Conservation (phyloP, 768 basidiomycete genomes). For the Mycena venus region DNA sequence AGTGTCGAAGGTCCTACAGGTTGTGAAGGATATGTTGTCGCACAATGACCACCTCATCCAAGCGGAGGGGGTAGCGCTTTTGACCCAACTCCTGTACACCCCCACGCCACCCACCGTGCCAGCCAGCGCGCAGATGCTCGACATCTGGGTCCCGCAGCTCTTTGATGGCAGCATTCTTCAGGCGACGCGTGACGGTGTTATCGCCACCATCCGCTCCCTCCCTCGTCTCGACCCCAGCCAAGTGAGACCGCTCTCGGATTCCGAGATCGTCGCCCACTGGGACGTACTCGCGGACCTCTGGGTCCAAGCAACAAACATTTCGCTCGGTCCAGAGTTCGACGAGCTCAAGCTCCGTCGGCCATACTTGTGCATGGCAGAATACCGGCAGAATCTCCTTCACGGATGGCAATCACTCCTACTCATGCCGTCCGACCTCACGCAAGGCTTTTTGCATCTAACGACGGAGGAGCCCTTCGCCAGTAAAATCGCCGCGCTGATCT, state of each 20-base stretch:
- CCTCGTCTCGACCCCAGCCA: constrained; percentile 35
- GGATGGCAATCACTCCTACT: constrained; percentile 73
- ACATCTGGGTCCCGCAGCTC: constrained; percentile 50
- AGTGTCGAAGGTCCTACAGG: constrained; percentile 50
- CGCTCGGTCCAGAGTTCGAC: constrained; percentile 20
- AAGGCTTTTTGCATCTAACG: constrained; percentile 52
- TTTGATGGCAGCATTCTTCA: constrained; percentile 61
- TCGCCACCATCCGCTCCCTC: constrained; percentile 42
- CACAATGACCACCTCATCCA: constrained; percentile 40
- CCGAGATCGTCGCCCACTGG: constrained; percentile 56
- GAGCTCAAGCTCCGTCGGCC: background rate
- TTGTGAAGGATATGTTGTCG: constrained; percentile 55
- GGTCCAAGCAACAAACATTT: constrained; percentile 41
- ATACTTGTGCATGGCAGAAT: constrained; percentile 20
- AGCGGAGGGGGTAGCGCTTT: constrained; percentile 49
- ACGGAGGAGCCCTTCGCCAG: constrained; percentile 49
- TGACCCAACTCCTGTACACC: constrained; percentile 50
- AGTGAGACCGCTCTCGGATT: constrained; percentile 51
- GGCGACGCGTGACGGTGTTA: constrained; percentile 40
- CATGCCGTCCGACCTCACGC: constrained; percentile 58
- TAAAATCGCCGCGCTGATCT: constrained; percentile 50
- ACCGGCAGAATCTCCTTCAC: constrained; percentile 55
- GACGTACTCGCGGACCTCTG: constrained; percentile 53
- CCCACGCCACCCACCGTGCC: constrained; percentile 16
- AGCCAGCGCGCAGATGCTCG: constrained; percentile 21